Evolutionary conservation across 2,329 filamentous ascomycete species (phyloP), one percentile per base, ranked within the genome.

Genomic region (Delphinella strobiligena): DNA sequence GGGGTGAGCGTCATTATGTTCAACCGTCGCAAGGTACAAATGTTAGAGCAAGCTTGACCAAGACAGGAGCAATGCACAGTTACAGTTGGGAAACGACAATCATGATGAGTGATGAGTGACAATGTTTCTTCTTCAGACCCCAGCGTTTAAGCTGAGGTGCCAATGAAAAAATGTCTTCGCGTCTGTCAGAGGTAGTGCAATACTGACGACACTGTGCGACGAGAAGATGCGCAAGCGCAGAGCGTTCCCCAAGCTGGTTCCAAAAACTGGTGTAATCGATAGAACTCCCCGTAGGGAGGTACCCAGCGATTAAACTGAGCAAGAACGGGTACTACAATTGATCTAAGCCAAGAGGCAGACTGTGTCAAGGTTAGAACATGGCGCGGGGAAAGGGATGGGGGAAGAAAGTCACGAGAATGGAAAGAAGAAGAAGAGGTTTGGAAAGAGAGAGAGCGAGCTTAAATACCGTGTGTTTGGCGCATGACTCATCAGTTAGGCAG

Each of bases 171-270:
- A 7, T 9, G 24, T 5, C 5, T 39, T 39, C 19, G 37, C 37
- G 37, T 39, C 37, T 17, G 37, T 31, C 37, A 33, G 31, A 14
- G 15, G 31, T 5, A 39, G 31, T 39, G 37, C 37, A 39, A 34
- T 31, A 39, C 31, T 33, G 11, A 31, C 19, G 37, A 39, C 37
- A 39, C 37, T 19, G 37, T 39, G 37, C 37, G 14, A 10, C 16
- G 19, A 34, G 37, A 34, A 27, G 22, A 27, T 27, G 12, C 7
- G 22, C 22, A 27, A 27, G 22, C 22, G 7, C 22, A 27, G 22
- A 27, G 22, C 22, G 22, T 27, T 12, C 22, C 22, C 7, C 7
- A 7, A 12, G 12, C 22, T 7, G 12, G 7, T 27, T 27, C 22
- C 22, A n/a, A n/a, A n/a, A n/a, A n/a, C n/a, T n/a, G n/a, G n/a